phyloP scores from a whole-genome alignment of 176 grass and related monocot species.

The Cenchrus fungigraminus region DNA sequence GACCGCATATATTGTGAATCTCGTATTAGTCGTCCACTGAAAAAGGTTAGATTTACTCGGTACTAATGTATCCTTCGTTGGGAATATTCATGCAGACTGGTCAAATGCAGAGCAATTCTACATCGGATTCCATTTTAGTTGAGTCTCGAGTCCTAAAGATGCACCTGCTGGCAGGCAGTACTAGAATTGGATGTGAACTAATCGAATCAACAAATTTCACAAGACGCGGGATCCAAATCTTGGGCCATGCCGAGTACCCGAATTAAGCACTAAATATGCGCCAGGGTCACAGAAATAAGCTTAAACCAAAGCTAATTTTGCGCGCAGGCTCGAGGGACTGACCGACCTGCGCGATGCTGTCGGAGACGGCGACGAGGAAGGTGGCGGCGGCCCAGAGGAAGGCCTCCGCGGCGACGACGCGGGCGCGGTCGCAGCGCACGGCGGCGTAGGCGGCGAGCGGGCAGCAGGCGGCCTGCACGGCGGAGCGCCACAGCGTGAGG shows the following conservation, averaged over 20 bases:
- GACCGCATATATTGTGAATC: not conserved
- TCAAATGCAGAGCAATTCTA: not conserved
- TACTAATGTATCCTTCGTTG: not conserved
- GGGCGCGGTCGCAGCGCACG: not conserved
- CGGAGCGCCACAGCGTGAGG: not conserved
- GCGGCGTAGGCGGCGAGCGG: conserved; percentile 11
- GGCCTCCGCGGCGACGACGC: conserved; percentile 1
- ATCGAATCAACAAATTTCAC: not conserved
- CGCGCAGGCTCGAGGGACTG: not conserved
- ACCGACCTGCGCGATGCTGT: not conserved
- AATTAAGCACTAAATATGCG: not conserved
- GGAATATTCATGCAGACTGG: not conserved
- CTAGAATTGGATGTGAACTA: not conserved
- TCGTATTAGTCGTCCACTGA: not conserved
- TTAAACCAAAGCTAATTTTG: not conserved
- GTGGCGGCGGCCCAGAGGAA: not conserved
- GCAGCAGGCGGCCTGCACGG: not conserved
- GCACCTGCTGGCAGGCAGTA: not conserved
- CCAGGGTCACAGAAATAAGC: not conserved
- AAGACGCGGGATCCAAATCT: not conserved
- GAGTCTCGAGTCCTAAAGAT: not conserved
- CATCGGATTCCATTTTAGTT: not conserved
- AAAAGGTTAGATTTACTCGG: not conserved
- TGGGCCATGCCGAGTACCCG: not conserved
- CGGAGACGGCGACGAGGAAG: conserved; percentile 9